Conservation (phyloP, 1,139 yeast species). For the Debaryomyces fabryi region DNA sequence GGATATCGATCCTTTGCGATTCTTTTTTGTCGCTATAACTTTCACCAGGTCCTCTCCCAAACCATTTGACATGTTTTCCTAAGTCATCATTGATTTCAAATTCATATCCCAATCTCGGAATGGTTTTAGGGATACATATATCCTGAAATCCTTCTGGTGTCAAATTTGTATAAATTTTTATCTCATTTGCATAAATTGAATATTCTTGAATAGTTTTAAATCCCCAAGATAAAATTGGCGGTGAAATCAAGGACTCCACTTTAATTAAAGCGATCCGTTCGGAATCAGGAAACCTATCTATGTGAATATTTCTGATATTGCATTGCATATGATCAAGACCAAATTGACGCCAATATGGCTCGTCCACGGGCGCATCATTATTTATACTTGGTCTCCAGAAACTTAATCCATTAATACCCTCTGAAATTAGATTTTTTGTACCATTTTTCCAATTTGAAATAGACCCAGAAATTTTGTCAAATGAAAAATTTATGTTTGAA, state of each 20-base stretch:
- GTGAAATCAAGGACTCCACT: conserved; percentile 15
- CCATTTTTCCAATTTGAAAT: conserved; percentile 11
- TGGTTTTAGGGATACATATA: conserved; percentile 13
- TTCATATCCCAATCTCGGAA: conserved; percentile 22
- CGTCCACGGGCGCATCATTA: conserved; percentile 25
- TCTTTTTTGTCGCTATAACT: conserved; percentile 33
- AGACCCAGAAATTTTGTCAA: conserved; percentile 12
- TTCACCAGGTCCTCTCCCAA: conserved; percentile 38
- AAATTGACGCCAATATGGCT: conserved; percentile 19
- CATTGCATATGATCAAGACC: conserved; percentile 16
- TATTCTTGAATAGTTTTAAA: conserved; percentile 15
- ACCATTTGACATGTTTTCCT: conserved; percentile 25
- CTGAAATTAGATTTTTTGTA: conserved; percentile 6
- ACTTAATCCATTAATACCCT: conserved; percentile 14
- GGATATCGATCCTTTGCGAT: conserved; percentile 27
- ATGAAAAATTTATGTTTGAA: neutral
- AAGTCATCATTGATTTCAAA: conserved; percentile 14
- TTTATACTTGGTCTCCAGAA: conserved; percentile 37
- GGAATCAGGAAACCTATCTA: conserved; percentile 3
- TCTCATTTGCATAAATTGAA: conserved; percentile 10
- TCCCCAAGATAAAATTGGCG: conserved; percentile 19
- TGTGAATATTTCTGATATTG: conserved; percentile 10
- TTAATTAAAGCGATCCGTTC: conserved; percentile 9
- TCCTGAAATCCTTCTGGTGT: conserved; percentile 10
- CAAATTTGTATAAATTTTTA: conserved; percentile 11